These are phyloP conservation scores for Pichia sp. DNA, from an alignment of 1,139 yeast genomes.

Conservation along the genomic window DNA sequence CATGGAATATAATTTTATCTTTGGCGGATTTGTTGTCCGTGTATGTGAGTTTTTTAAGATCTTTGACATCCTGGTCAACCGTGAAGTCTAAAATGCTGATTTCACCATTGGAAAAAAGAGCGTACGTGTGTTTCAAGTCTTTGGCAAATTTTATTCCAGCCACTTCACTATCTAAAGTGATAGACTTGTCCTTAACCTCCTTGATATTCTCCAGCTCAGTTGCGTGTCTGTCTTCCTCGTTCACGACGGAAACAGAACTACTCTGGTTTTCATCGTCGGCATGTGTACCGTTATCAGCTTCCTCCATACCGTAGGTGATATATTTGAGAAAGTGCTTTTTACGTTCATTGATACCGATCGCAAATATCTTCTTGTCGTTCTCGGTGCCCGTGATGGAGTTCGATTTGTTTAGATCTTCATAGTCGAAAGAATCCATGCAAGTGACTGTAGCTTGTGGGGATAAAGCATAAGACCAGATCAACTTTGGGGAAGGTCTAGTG, in stretches of 20 bases:
- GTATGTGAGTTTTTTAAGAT: too few relatives aligned
- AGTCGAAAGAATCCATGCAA: slow-evolving; percentile 22
- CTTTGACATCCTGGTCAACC: slow-evolving; percentile 20
- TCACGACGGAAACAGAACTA: slow-evolving; percentile 19
- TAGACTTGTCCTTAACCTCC: slow-evolving; percentile 24
- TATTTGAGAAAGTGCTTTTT: slow-evolving; percentile 36
- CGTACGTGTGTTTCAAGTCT: slow-evolving; percentile 31
- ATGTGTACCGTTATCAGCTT: slow-evolving; percentile 11
- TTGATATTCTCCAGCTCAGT: slow-evolving; percentile 19
- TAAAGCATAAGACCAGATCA: slow-evolving; percentile 66
- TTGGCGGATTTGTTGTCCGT: slow-evolving; percentile 6
- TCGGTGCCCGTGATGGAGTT: not conserved
- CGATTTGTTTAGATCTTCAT: slow-evolving; percentile 2
- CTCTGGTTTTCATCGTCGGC: slow-evolving; percentile 27
- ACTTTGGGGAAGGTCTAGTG: slow-evolving; percentile 73
- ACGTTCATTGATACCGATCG: slow-evolving; percentile 43
- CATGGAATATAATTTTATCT: slow-evolving; percentile 15
- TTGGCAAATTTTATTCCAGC: slow-evolving; percentile 33
- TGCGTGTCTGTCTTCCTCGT: slow-evolving; percentile 23
- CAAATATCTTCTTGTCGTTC: slow-evolving; percentile 23
- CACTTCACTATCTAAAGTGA: slow-evolving; percentile 27
- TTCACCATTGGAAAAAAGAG: slow-evolving; percentile 38
- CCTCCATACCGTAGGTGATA: slow-evolving; percentile 26
- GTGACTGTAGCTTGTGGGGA: slow-evolving; percentile 50
- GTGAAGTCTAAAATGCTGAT: slow-evolving; percentile 29